phyloP scores from a whole-genome alignment of 169 alveolate species.

The Eimeria acervulina region DNA sequence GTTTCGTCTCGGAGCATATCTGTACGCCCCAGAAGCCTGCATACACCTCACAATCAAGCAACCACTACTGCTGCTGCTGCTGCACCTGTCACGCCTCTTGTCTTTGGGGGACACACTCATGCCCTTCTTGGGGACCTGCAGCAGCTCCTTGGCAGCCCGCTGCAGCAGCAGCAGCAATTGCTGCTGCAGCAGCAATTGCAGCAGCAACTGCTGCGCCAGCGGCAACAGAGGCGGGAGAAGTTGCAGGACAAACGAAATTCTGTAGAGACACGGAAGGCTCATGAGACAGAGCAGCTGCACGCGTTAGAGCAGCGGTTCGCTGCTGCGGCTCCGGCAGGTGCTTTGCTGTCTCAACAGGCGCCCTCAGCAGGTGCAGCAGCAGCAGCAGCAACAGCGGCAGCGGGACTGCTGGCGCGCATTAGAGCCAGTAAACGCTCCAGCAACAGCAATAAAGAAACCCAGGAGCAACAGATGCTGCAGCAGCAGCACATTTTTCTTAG shows the following conservation, averaged over 20 bases:
- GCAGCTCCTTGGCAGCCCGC: not conserved
- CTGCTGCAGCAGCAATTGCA: slow-evolving; percentile 18
- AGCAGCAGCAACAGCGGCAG: slow-evolving; percentile 63
- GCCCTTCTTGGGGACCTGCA: not conserved
- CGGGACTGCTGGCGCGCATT: slow-evolving; percentile 24
- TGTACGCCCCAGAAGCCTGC: not conserved
- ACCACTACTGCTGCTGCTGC: not conserved
- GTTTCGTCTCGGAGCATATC: not conserved
- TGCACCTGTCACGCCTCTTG: not conserved
- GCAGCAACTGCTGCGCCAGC: slow-evolving; percentile 52
- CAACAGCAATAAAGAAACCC: not conserved
- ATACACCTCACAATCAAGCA: not conserved
- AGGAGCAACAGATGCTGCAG: slow-evolving; percentile 22
- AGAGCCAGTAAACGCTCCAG: not conserved
- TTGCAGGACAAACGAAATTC: not conserved
- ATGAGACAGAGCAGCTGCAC: slow-evolving; percentile 34
- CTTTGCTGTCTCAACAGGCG: not conserved
- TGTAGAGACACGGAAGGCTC: not conserved
- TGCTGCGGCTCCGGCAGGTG: slow-evolving; percentile 17
- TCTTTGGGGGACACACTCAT: not conserved
- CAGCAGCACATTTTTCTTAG: not conserved
- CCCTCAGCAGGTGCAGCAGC: slow-evolving; percentile 32
- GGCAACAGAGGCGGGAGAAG: slow-evolving; percentile 38
- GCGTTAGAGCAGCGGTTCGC: slow-evolving; percentile 30
- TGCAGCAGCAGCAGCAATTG: not conserved